These are phyloP conservation scores for Venturia oleaginea DNA, from an alignment of 2,329 filamentous ascomycete species.

Conservation along the genomic window DNA sequence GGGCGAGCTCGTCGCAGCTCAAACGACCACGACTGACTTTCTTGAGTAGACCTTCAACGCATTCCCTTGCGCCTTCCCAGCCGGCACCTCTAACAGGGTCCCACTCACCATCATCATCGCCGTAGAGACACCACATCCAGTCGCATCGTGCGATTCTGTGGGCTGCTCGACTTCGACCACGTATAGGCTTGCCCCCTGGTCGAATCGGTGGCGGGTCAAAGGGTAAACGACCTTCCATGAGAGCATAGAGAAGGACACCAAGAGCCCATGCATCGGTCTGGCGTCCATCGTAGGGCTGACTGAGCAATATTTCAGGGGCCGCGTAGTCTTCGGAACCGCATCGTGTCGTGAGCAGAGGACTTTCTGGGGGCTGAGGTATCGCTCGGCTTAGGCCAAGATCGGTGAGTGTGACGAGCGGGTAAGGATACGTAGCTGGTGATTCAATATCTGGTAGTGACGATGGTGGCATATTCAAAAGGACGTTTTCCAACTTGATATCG, in stretches of 20 bases:
- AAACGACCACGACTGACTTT: slow-evolving; percentile 68
- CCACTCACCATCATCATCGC: slow-evolving; percentile 77
- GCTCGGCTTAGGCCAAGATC: slow-evolving; percentile 84
- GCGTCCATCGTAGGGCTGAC: slow-evolving; percentile 86
- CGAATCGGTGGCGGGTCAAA: slow-evolving; percentile 84
- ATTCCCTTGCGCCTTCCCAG: slow-evolving; percentile 65
- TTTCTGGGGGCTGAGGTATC: slow-evolving; percentile 66
- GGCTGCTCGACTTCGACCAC: slow-evolving; percentile 57
- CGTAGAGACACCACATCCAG: slow-evolving; percentile 89
- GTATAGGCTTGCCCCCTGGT: slow-evolving; percentile 47
- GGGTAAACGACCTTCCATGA: slow-evolving; percentile 85
- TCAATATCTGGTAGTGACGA: slow-evolving; percentile 53
- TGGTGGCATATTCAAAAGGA: slow-evolving; percentile 75
- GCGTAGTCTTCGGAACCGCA: slow-evolving; percentile 97
- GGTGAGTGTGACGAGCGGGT: slow-evolving; percentile 78
- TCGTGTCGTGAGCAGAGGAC: slow-evolving; percentile 81
- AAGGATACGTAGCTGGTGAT: slow-evolving; percentile 67
- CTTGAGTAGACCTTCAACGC: slow-evolving; percentile 77
- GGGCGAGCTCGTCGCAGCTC: slow-evolving; percentile 63
- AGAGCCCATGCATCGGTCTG: slow-evolving; percentile 91
- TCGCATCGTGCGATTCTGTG: slow-evolving; percentile 94
- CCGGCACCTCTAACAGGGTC: slow-evolving; percentile 60
- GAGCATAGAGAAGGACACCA: slow-evolving; percentile 83
- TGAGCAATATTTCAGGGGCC: slow-evolving; percentile 91
- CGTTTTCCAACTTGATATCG: slow-evolving; percentile 97